Evolutionary conservation across 352 stramenopile species (phyloP), one percentile per base, ranked within the genome.

Genomic region (Phytophthora meadii): DNA sequence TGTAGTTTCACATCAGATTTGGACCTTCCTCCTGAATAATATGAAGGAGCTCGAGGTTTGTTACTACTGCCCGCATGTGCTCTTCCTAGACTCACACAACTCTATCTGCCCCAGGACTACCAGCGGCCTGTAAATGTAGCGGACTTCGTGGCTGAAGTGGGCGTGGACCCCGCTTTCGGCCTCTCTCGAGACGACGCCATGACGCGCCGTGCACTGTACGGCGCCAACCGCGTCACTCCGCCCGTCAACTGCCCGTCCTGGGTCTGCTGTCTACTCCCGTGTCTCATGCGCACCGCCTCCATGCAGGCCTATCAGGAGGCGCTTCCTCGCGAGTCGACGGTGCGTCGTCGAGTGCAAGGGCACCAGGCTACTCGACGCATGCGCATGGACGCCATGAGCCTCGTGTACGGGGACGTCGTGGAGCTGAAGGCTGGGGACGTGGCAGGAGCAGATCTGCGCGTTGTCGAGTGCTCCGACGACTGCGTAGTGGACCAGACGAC

Each of bases 191-290:
- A 92, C 42, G 84, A 91, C 54, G 88, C 85, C 39, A 90, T 93
- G 74, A 75, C 78, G 41, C 78, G 87, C 2, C 82, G 83, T 24
- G 45, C 68, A 15, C 57, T 92, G 19, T 88, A 91, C 72, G 92
- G 90, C 27, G 76, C 93, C 36, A 99, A 99, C 72, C 79, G 86
- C 40, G 86, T 98, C 54, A 87, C 84, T 41, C 90, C 92, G 34
- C 96, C 96, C 1, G 81, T 98, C 3, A 88, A 98, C 64, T 98
- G 94, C 61, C 96, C 96, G 5, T 93, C 91, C 37, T 98, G 93
- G 94, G 68, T 98, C 15, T 99, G 96, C 68, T 97, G 90, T 60
- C 58, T 99, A 53, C 71, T 99, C 49, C 94, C 96, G 7, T 98
- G 94, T 74, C 91, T 99, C 32, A 86, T 97, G 60, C 87, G 90